phyloP scores from a whole-genome alignment of 2,329 filamentous ascomycete genomes.

The Didymella lethalis region DNA sequence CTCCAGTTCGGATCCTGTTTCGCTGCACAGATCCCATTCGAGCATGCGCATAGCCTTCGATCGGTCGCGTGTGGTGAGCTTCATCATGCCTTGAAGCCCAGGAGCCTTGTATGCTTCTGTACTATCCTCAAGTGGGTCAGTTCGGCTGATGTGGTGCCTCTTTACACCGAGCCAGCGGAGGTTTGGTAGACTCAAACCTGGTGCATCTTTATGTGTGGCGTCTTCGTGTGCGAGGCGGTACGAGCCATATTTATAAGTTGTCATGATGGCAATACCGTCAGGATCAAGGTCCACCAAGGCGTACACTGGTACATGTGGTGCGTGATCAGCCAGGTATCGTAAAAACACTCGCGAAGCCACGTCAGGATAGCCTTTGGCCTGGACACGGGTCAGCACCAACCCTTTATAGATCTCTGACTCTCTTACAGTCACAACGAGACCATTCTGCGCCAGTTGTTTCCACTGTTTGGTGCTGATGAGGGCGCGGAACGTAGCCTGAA shows the following conservation, averaged over 20 bases:
- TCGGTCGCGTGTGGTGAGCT: slow-evolving; percentile 65
- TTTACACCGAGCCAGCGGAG: slow-evolving; percentile 72
- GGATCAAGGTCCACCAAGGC: slow-evolving; percentile 79
- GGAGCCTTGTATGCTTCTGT: slow-evolving; percentile 19
- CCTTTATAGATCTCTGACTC: neutral
- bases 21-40: slow-evolving; percentile 48
- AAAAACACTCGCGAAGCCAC: slow-evolving; percentile 73
- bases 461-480: slow-evolving; percentile 67
- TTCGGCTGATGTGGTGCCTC: slow-evolving; percentile 41
- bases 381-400: neutral
- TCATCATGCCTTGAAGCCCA: slow-evolving; percentile 55
- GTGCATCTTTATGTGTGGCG: slow-evolving; percentile 49
- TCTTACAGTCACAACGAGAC: slow-evolving; percentile 72
- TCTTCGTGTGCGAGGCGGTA: slow-evolving; percentile 67
- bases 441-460: slow-evolving; percentile 59
- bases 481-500: slow-evolving; percentile 76
- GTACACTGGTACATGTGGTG: slow-evolving; percentile 60
- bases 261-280: slow-evolving; percentile 75
- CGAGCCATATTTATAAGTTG: slow-evolving; percentile 78
- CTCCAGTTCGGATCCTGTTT: slow-evolving; percentile 47
- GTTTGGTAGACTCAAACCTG: slow-evolving; percentile 52
- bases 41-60: slow-evolving; percentile 65
- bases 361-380: slow-evolving; percentile 87
- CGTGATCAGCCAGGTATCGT: slow-evolving; percentile 51
- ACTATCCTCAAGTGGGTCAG: slow-evolving; percentile 23